Base-by-base conservation (phyloP, 306 rosid species). In the Gleditsia sinensis region DNA sequence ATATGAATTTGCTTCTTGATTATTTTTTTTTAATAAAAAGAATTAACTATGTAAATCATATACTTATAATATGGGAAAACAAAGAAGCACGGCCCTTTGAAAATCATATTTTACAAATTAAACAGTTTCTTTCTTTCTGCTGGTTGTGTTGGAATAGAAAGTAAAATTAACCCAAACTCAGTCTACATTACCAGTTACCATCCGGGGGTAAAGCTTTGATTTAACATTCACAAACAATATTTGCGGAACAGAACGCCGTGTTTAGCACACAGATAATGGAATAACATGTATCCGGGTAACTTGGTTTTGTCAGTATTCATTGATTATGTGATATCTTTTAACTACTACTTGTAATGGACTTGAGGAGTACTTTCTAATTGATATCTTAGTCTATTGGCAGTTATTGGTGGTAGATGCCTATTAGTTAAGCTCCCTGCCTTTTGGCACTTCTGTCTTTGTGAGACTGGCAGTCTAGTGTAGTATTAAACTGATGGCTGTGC, bases 61-160 rank as follows among this genome's bases (percentile, higher is more conserved):
- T 20, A 23, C 66, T 28, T 28, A 4, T 16, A 56, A 20, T 25
- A 56, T 36, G 53, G 34, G 66, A 27, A 55, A 30, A 23, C 28
- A 20, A 5, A 1, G 10, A 61, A 2, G 16, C 25, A 45, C 16
- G 39, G 16, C 13, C 39, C 25, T 27, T 56, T 25, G 50, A 33
- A 20, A 55, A 17, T 55, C 4, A 37, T 37, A 19, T 19, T 54
- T 54, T 24, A 54, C 27, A 16, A 36, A 36, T 24, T 54, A 42
- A 71, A 1, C 54, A 28, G 6, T 16, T 30, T 65, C 57, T 65
- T 16, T 40, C 40, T 71, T 57, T 53, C 75, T 71, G 16, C 67
- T 40, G 45, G 50, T n/a, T 57, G 24, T 19, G 62, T 21, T 69
- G 60, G 11, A 14, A 10, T 6, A 39, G 45, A 57, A 39, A 42